These are phyloP conservation scores for Solanum microdontum DNA, from an alignment of 257 asterid species.

Conservation along the genomic window DNA sequence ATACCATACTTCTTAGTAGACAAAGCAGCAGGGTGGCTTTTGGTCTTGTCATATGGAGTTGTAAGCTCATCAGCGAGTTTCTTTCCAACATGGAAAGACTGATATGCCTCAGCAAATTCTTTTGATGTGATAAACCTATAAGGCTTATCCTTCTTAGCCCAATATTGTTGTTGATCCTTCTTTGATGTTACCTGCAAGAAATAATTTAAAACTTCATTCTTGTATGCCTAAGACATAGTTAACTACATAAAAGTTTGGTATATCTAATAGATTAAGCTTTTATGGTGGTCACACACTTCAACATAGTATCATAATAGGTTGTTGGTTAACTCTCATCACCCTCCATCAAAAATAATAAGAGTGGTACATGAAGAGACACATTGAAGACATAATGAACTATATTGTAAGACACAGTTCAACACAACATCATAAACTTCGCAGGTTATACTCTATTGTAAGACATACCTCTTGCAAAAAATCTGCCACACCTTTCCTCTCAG, in stretches of 20 bases:
- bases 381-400: neutral
- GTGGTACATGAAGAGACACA: neutral
- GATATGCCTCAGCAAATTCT: conserved; percentile 20
- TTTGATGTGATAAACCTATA: conserved; percentile 19
- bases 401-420: no score
- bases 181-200: conserved; percentile 21
- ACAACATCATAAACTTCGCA: neutral
- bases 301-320: neutral
- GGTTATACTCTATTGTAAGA: neutral
- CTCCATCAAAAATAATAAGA: neutral
- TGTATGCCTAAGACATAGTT: neutral
- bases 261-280: neutral
- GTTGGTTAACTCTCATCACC: no score
- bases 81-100: conserved; percentile 32
- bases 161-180: neutral
- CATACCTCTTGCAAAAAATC: conserved; percentile 69
- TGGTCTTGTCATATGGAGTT: conserved; percentile 41
- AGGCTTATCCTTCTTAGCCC: neutral
- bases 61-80: conserved; percentile 29
- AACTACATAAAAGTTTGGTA: neutral
- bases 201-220: neutral
- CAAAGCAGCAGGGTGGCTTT: conserved; percentile 54
- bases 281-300: neutral
- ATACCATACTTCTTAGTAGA: conserved; percentile 38
- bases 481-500: conserved; percentile 50